Percentiles rank a stretch among this genome's conserved stretches.
Evolutionary conservation across 257 asterid genomes (phyloP).

Genomic region (Fraxinus americana): DNA sequence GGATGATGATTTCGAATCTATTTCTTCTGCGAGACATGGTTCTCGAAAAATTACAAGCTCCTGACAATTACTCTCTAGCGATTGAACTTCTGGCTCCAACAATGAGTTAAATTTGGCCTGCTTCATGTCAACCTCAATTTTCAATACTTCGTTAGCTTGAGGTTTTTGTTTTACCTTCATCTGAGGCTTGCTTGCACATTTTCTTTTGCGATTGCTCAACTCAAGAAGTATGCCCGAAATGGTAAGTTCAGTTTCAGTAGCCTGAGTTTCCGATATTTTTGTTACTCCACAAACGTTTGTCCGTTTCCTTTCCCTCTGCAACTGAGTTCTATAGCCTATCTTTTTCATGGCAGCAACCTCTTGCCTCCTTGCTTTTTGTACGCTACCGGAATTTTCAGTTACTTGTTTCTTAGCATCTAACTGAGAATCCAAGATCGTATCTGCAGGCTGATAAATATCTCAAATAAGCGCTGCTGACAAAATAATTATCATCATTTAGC

Average conservation of each 20-base stretch:
- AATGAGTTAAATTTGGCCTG: conserved; percentile 23
- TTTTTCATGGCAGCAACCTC: conserved; percentile 17
- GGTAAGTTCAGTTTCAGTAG: conserved; percentile 23
- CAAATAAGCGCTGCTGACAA: conserved; percentile 4
- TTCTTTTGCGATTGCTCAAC: conserved; percentile 24
- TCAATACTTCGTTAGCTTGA: conserved; percentile 26
- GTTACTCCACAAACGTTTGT: conserved; percentile 19
- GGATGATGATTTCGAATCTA: conserved; percentile 25
- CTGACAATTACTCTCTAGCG: conserved; percentile 19
- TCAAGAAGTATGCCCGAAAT: conserved; percentile 19
- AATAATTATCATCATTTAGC: conserved; percentile 1
- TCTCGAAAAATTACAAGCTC: conserved; percentile 20
- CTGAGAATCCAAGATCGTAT: conserved; percentile 24
- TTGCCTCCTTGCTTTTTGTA: conserved; percentile 22
- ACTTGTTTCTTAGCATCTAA: conserved; percentile 17
- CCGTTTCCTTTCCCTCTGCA: conserved; percentile 20
- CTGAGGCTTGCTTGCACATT: conserved; percentile 21
- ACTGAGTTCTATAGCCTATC: conserved; percentile 28
- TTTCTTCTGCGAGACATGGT: conserved; percentile 27
- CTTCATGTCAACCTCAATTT: conserved; percentile 15
- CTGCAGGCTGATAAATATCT: conserved; percentile 34
- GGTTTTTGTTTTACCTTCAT: conserved; percentile 22
- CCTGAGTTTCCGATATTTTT: conserved; percentile 22
- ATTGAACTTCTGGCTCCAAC: conserved; percentile 20
- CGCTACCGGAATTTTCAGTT: conserved; percentile 25